phyloP scores from a whole-genome alignment of 169 alveolate species.

The Cryptosporidium xiaoi region DNA sequence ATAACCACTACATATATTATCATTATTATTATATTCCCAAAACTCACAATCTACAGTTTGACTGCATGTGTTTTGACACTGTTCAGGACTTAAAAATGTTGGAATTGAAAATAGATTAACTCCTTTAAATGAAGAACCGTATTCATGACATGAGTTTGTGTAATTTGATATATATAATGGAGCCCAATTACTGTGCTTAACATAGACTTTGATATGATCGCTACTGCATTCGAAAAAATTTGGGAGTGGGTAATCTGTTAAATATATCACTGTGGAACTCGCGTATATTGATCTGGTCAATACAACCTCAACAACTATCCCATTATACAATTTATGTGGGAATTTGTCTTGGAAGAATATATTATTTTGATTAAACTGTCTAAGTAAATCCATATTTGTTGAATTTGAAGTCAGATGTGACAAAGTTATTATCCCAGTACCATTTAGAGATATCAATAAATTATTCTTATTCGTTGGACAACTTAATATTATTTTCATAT shows the following conservation, averaged over 20 bases:
- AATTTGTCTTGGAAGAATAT: not conserved
- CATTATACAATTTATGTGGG: constrained; percentile 41
- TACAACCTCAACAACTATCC: constrained; percentile 43
- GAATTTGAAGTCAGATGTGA: constrained; percentile 16
- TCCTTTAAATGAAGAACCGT: constrained; percentile 64
- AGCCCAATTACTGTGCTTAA: constrained; percentile 63
- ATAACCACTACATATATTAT: constrained; percentile 58
- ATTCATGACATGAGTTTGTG: constrained; percentile 57
- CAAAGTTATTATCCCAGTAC: constrained; percentile 27
- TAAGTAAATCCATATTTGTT: constrained; percentile 13
- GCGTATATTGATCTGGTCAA: constrained; percentile 58
- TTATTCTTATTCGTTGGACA: constrained; percentile 28
- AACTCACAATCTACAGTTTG: constrained; percentile 66
- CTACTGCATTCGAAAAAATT: constrained; percentile 34
- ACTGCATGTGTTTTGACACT: constrained; percentile 48
- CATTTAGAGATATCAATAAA: constrained; percentile 31
- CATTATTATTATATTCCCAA: constrained; percentile 59
- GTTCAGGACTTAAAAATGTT: constrained; percentile 71
- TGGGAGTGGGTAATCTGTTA: constrained; percentile 31
- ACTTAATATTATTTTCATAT: constrained; percentile 30
- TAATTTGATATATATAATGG: constrained; percentile 59
- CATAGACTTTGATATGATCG: constrained; percentile 25
- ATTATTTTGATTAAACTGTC: constrained; percentile 14
- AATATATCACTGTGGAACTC: constrained; percentile 39
- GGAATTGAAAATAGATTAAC: constrained; percentile 59